Evolutionary conservation across 2,329 filamentous ascomycete species (phyloP), one percentile per base, ranked within the genome.

Genomic region (Aspergillus floridensis): DNA sequence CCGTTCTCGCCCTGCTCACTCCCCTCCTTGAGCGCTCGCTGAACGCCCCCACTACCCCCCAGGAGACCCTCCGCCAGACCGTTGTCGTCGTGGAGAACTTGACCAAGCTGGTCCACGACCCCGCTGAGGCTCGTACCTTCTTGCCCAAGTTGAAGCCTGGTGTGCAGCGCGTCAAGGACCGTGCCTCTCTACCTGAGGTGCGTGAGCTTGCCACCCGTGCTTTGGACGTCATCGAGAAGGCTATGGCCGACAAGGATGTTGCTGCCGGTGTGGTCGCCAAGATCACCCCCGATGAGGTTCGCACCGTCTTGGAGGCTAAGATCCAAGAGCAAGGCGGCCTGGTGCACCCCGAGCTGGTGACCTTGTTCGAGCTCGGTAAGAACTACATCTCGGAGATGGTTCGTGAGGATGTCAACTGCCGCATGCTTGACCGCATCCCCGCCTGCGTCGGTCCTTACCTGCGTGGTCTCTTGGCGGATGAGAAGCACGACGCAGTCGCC

Each of bases 31-130:
- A 98, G 80, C 89, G 95, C 68, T 92, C 93, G 19, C 85, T 99
- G 62, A 97, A 97, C 81, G 93, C 88, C 62, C 95, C 93, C 8
- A 86, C 86, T 16, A 99, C 95, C 4, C 84, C 91, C 3, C 95
- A 99, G 76, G 95, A 99, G 79, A 93, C 98, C 22, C 83, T 97
- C 58, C 89, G 95, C 62, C 93, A 97, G 79, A 96, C 95, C 2
- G 92, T 96, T 31, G 92, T 99, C 57, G 96, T 99, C 54, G 90
- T 95, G 21, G 95, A 99, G 80, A 99, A 99, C 80, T 82, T 99
- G 80, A 99, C 95, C 62, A 98, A 96, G 81, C 87, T 99, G 32
- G 95, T 99, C 29, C 95, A 99, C 77, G 93, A 91, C 74, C 95
- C 95, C 14, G 87, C 96, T 61, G 95, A 99, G 81, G 95, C 95